Percentiles rank a stretch among this genome's conserved stretches.
These are phyloP conservation scores for Naganishia onofrii DNA, from an alignment of 768 basidiomycete species.

Conservation along the genomic window DNA sequence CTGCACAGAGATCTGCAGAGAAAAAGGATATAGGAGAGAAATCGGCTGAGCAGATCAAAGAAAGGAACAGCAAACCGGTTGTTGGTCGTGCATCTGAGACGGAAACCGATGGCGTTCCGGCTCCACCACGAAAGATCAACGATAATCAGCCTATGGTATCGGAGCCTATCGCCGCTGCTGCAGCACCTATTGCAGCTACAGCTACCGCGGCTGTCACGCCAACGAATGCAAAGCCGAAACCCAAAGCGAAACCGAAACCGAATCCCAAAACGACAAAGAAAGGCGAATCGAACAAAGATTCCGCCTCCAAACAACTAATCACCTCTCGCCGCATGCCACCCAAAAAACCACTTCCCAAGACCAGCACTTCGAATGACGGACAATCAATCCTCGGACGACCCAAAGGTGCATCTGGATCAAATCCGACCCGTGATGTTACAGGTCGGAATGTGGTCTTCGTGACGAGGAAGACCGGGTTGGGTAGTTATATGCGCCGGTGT, in stretches of 20 bases:
- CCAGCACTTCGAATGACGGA: background rate
- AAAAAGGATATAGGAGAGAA: too few species aligned
- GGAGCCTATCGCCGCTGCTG: too few species aligned
- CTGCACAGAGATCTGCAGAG: background rate
- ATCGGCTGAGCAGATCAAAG: too few species aligned
- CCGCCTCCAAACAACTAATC: background rate
- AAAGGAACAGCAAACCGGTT: too few species aligned
- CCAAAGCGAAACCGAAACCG: too few species aligned
- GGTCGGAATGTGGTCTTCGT: conserved; percentile 49
- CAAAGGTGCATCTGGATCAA: background rate
- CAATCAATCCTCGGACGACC: conserved; percentile 4
- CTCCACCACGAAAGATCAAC: too few species aligned
- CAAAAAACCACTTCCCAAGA: background rate
- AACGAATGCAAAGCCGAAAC: too few species aligned
- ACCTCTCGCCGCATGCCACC: conserved; percentile 13
- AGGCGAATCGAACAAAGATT: background rate
- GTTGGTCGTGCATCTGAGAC: too few species aligned
- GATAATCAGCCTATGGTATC: too few species aligned
- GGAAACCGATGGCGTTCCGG: too few species aligned
- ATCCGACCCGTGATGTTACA: conserved; percentile 24
- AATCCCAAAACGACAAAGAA: background rate
- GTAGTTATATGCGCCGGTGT: conserved; percentile 49
- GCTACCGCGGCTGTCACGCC: too few species aligned
- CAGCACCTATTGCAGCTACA: too few species aligned
- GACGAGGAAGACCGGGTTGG: conserved; percentile 45